Evolutionary conservation across 1,139 yeast genomes (phyloP).

Genomic region (Yamadazyma spencermartinsiae): DNA sequence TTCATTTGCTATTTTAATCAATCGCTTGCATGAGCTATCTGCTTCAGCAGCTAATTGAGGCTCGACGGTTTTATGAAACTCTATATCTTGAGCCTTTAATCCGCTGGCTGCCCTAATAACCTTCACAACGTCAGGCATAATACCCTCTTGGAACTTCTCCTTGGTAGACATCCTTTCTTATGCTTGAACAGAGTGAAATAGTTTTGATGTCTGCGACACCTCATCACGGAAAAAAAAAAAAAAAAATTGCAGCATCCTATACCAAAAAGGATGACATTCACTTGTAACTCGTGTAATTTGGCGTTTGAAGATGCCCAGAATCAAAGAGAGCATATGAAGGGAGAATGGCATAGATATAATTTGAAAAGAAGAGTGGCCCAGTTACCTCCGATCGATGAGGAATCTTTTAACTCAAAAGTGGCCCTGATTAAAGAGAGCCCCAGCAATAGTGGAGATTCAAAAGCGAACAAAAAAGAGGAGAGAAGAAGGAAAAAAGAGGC

Average conservation of each 20-base stretch:
- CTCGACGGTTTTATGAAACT: conserved; percentile 73
- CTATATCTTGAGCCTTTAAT: conserved; percentile 77
- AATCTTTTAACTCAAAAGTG: conserved; percentile 47
- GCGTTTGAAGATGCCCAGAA: conserved; percentile 40
- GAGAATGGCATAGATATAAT: conserved; percentile 78
- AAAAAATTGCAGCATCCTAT: not conserved
- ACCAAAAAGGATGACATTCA: conserved; percentile 24
- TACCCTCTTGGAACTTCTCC: conserved; percentile 15
- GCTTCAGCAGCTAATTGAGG: conserved; percentile 42
- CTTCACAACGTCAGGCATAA: conserved; percentile 46
- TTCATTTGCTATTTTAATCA: conserved; percentile 55
- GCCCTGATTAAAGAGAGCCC: conserved; percentile 27
- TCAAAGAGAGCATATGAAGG: conserved; percentile 52
- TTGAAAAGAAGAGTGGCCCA: conserved; percentile 61
- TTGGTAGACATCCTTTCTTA: conserved; percentile 2
- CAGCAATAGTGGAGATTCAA: conserved; percentile 18
- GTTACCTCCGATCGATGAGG: conserved; percentile 56
- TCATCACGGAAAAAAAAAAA: conserved; percentile 14
- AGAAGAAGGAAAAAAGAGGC: conserved; percentile 68
- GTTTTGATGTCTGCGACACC: conserved; percentile 7
- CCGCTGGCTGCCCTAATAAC: conserved; percentile 72
- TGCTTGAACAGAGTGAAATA: not conserved
- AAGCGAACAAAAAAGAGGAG: conserved; percentile 59
- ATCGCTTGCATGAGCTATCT: conserved; percentile 40
- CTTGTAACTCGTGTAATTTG: conserved; percentile 48